Percentiles rank a stretch among this genome's conserved stretches.
Conservation (phyloP, 805 yeast genomes). For the Candida dendrica region DNA sequence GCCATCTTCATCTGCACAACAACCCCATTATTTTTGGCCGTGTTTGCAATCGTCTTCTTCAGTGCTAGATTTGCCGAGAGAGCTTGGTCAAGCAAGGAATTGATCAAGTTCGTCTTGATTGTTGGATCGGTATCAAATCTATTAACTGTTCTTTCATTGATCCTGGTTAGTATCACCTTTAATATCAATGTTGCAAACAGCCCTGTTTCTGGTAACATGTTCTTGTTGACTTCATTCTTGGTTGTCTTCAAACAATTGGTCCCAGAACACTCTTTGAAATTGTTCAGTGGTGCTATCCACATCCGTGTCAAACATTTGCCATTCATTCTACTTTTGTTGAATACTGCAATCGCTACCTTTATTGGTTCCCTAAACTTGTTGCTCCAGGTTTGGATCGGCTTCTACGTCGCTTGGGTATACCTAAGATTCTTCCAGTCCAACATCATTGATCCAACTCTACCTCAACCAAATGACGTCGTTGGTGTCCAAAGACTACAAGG, state of each 20-base stretch:
- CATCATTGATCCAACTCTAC: slow-evolving; percentile 47
- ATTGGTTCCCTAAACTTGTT: slow-evolving; percentile 38
- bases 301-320: slow-evolving; percentile 61
- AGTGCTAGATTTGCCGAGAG: slow-evolving; percentile 62
- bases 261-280: slow-evolving; percentile 48
- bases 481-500: slow-evolving; percentile 44
- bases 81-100: slow-evolving; percentile 54
- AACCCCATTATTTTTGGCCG: slow-evolving; percentile 36
- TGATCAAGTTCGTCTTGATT: slow-evolving; percentile 38
- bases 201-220: slow-evolving; percentile 46
- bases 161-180: slow-evolving; percentile 17
- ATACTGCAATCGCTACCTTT: slow-evolving; percentile 23
- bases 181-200: slow-evolving; percentile 26
- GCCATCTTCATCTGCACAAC: slow-evolving; percentile 60
- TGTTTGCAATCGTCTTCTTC: slow-evolving; percentile 42
- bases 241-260: slow-evolving; percentile 62
- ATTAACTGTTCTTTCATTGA: slow-evolving; percentile 18
- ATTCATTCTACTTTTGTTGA: slow-evolving; percentile 28
- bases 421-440: slow-evolving; percentile 68
- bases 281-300: slow-evolving; percentile 36
- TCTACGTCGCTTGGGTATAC: slow-evolving; percentile 67
- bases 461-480: slow-evolving; percentile 27
- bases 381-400: slow-evolving; percentile 50
- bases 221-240: slow-evolving; percentile 49
- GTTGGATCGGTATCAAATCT: slow-evolving; percentile 52